Conservation (phyloP, 2,329 filamentous ascomycete species). For the Diaporthe ilicicola region DNA sequence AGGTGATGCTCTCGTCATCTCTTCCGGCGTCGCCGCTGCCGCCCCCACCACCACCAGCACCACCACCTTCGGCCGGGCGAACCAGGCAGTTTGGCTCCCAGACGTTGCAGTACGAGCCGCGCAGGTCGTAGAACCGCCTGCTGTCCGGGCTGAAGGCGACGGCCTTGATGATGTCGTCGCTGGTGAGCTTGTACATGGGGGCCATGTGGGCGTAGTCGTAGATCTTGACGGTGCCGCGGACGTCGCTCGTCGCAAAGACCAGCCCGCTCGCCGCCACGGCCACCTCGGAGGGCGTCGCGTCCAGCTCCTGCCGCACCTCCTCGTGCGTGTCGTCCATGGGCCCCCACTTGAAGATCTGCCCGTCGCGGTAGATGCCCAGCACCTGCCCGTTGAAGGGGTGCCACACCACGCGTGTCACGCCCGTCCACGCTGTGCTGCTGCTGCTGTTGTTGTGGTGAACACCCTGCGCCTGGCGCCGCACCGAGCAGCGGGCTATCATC, state of each 20-base stretch:
- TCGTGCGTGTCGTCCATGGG: constrained; percentile 36
- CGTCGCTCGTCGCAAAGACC: constrained; percentile 35
- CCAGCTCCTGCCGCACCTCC: constrained; percentile 32
- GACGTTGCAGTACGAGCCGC: constrained; percentile 36
- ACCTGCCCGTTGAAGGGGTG: constrained; percentile 36
- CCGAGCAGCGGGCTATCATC: constrained; percentile 36
- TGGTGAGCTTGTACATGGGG: constrained; percentile 35
- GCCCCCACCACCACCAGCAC: background rate
- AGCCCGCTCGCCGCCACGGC: constrained; percentile 32
- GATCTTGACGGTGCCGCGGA: constrained; percentile 34
- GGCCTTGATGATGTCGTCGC: constrained; percentile 31
- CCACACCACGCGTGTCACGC: constrained; percentile 35
- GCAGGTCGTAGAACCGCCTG: constrained; percentile 36
- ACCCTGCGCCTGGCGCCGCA: constrained; percentile 13
- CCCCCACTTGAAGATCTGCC: constrained; percentile 40
- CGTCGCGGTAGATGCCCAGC: constrained; percentile 37
- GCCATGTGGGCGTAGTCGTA: constrained; percentile 35
- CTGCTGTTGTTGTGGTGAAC: background rate
- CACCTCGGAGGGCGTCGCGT: constrained; percentile 16
- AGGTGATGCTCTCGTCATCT: constrained; percentile 18
- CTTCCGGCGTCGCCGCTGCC: background rate
- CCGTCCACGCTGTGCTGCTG: background rate
- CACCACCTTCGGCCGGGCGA: constrained; percentile 28
- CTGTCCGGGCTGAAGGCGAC: constrained; percentile 35
- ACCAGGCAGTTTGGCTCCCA: constrained; percentile 38